These are phyloP conservation scores for Aspergillus uvarum DNA, from an alignment of 2,329 filamentous ascomycete species.

Conservation along the genomic window DNA sequence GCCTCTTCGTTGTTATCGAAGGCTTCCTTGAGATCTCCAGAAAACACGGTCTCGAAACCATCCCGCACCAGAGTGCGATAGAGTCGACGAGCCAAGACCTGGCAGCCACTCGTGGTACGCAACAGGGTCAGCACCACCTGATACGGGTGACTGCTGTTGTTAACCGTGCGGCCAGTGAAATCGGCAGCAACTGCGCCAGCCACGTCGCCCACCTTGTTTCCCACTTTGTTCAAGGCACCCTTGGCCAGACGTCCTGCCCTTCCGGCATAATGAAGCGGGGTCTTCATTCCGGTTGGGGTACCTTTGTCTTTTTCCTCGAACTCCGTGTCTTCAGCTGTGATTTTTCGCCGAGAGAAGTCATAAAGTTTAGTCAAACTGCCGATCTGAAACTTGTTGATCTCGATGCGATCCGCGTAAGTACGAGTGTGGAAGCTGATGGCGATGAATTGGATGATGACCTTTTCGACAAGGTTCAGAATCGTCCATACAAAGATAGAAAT, in stretches of 20 bases:
- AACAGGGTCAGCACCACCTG: conserved; percentile 82
- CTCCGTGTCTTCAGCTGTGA: conserved; percentile 71
- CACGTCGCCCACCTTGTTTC: conserved; percentile 79
- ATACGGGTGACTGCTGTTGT: conserved; percentile 72
- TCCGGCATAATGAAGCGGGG: conserved; percentile 70
- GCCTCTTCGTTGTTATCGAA: conserved; percentile 84
- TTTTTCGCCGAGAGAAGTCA: conserved; percentile 63
- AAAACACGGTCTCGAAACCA: conserved; percentile 71
- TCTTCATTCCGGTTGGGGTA: conserved; percentile 57
- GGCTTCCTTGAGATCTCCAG: conserved; percentile 74
- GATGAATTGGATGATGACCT: conserved; percentile 92
- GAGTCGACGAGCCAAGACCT: conserved; percentile 81
- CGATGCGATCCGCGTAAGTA: conserved; percentile 87
- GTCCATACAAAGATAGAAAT: conserved; percentile 79
- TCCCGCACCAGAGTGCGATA: conserved; percentile 82
- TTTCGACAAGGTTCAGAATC: conserved; percentile 81
- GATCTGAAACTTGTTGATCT: conserved; percentile 89
- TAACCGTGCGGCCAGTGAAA: conserved; percentile 73
- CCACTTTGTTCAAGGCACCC: conserved; percentile 74
- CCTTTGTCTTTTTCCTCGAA: conserved; percentile 62
- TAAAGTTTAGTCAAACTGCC: conserved; percentile 65
- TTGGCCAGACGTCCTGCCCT: conserved; percentile 71
- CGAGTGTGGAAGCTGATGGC: conserved; percentile 88
- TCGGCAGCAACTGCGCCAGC: conserved; percentile 86
- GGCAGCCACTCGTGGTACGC: conserved; percentile 68